These are phyloP conservation scores for Iris macrosiphon DNA, from an alignment of 106 monocot species.

Conservation along the genomic window DNA sequence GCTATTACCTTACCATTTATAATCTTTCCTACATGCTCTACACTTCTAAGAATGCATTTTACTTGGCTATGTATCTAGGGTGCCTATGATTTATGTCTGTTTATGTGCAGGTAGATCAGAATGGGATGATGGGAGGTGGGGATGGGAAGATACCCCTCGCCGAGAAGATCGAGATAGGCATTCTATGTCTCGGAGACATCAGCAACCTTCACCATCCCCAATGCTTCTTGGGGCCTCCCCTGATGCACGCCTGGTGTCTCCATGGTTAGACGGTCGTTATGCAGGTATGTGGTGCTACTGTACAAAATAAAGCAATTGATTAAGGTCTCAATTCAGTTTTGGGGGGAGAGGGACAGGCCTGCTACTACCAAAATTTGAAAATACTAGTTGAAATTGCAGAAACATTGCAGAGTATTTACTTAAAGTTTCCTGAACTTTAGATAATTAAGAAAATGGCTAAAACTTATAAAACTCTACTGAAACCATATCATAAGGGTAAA, in stretches of 20 bases:
- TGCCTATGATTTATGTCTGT: background rate
- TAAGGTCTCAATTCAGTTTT: too few relatives aligned
- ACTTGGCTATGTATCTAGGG: background rate
- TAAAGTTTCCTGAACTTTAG: too few relatives aligned
- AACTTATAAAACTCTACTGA: too few relatives aligned
- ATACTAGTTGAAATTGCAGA: too few relatives aligned
- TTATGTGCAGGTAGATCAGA: conserved; percentile 46
- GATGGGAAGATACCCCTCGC: conserved; percentile 89
- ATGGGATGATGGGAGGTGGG: conserved; percentile 87
- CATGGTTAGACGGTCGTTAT: conserved; percentile 76
- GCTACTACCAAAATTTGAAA: too few relatives aligned
- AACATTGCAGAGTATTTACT: too few relatives aligned
- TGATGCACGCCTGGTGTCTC: conserved; percentile 85
- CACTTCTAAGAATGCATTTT: background rate
- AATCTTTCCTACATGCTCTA: background rate
- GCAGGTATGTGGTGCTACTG: conserved; percentile 21
- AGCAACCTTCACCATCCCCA: conserved; percentile 63
- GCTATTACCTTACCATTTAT: background rate
- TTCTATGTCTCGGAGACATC: conserved; percentile 22
- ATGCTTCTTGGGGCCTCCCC: conserved; percentile 81
- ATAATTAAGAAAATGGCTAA: too few relatives aligned
- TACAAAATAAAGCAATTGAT: too few relatives aligned
- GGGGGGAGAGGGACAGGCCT: too few relatives aligned
- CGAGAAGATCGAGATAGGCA: conserved; percentile 48
- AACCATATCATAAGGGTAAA: too few relatives aligned